phyloP scores from a whole-genome alignment of 352 stramenopile species.

The Pilasporangium apinafurcum region DNA sequence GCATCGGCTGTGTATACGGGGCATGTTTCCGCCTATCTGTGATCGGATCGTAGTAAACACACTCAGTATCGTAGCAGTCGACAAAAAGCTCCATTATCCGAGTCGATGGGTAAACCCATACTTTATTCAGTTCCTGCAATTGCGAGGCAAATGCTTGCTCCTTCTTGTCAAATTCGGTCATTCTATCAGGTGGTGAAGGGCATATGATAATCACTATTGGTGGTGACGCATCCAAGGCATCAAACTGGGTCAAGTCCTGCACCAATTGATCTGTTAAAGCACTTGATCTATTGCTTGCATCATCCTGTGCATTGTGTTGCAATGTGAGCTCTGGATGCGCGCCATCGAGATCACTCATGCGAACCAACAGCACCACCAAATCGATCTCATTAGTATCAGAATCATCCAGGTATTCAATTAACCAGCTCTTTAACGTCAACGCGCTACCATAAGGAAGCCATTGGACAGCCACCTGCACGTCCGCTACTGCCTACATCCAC shows the following conservation, averaged over 20 bases:
- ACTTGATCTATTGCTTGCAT: neutral
- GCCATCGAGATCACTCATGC: conserved; percentile 43
- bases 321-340: conserved; percentile 44
- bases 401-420: conserved; percentile 3
- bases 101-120: conserved; percentile 18
- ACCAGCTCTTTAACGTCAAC: conserved; percentile 24
- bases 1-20: conserved; percentile 62
- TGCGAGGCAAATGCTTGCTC: conserved; percentile 8
- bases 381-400: conserved; percentile 10
- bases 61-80: conserved; percentile 7
- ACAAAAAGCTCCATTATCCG: conserved; percentile 19
- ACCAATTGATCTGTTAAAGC: conserved; percentile 9
- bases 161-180: conserved; percentile 5
- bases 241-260: conserved; percentile 16
- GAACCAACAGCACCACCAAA: conserved; percentile 53
- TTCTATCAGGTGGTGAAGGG: conserved; percentile 12
- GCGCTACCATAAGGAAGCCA: conserved; percentile 56
- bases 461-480: conserved; percentile 22
- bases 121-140: conserved; percentile 12
- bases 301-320: neutral
- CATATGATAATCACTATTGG: conserved; percentile 36
- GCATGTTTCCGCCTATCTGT: conserved; percentile 51
- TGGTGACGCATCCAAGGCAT: conserved; percentile 4
- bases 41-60: conserved; percentile 36
- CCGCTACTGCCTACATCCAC: conserved; percentile 18